Percentiles rank a stretch among this genome's conserved stretches.
phyloP scores from a whole-genome alignment of 768 basidiomycete species.

The Boletus rufocinnamomeus region DNA sequence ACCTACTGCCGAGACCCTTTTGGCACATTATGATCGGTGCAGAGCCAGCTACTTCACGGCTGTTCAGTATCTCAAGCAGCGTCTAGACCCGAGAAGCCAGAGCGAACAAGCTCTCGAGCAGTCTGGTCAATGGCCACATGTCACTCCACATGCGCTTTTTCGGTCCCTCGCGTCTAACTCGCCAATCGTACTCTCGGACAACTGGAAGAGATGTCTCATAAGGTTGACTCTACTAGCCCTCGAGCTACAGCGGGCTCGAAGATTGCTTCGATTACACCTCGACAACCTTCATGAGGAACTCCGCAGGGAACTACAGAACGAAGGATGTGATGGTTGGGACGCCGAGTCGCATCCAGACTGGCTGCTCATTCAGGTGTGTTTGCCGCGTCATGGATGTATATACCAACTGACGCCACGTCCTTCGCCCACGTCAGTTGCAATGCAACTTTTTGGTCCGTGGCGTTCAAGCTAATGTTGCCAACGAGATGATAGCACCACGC shows the following conservation, averaged over 20 bases:
- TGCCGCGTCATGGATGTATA: neutral
- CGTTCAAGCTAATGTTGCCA: too few species aligned
- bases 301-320: too few species aligned
- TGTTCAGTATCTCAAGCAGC: neutral
- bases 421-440: slow-evolving; percentile 47
- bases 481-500: too few species aligned
- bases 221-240: too few species aligned
- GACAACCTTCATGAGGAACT: too few species aligned
- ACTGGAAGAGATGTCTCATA: too few species aligned
- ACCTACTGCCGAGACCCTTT: too few species aligned
- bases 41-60: slow-evolving; percentile 2
- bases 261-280: too few species aligned
- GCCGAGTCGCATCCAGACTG: slow-evolving; percentile 38
- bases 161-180: slow-evolving; percentile 31
- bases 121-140: too few species aligned
- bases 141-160: slow-evolving; percentile 36
- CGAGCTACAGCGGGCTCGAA: too few species aligned
- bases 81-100: slow-evolving; percentile 17
- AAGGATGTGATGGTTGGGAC: slow-evolving; percentile 18
- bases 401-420: neutral
- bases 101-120: slow-evolving; percentile 21
- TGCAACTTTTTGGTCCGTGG: slow-evolving; percentile 42
- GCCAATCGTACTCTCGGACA: too few species aligned
- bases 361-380: slow-evolving; percentile 45
- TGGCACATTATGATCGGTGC: too few species aligned